Percentiles rank a stretch among this genome's conserved stretches.
These are phyloP conservation scores for Gynochthodes officinalis DNA, from an alignment of 257 asterid species.

Conservation along the genomic window DNA sequence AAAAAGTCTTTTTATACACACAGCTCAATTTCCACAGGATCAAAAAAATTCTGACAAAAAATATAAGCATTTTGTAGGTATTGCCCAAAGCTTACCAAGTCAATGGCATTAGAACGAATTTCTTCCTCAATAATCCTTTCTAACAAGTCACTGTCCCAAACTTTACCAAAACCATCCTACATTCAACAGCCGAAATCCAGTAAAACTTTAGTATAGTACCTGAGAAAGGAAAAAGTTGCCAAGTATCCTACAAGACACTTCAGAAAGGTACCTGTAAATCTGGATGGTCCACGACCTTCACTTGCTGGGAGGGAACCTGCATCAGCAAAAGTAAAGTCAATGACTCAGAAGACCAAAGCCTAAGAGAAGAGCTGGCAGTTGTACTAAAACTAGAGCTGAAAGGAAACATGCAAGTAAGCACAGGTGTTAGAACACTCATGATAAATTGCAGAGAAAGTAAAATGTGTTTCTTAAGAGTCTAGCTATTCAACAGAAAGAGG, in stretches of 20 bases:
- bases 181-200: conserved; percentile 3
- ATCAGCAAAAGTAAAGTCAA: conserved; percentile 12
- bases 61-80: conserved; percentile 3
- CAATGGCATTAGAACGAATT: conserved; percentile 41
- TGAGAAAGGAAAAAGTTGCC: not conserved
- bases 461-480: not conserved
- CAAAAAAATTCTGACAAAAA: conserved; percentile 4
- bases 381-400: not conserved
- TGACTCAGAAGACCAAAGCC: conserved; percentile 16
- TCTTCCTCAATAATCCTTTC: conserved; percentile 57
- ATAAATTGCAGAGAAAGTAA: not conserved
- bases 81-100: conserved; percentile 44
- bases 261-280: conserved; percentile 62
- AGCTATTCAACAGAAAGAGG: not conserved
- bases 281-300: conserved; percentile 77
- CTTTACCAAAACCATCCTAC: conserved; percentile 88
- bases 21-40: not conserved
- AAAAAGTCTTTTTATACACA: not conserved
- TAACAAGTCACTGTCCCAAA: conserved; percentile 53
- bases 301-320: conserved; percentile 73
- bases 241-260: conserved; percentile 13
- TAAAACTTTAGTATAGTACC: not conserved
- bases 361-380: not conserved
- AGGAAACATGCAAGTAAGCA: not conserved
- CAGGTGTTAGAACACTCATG: not conserved